Evolutionary conservation across 202 grass and related monocot genomes (phyloP), one percentile per base, ranked within the genome.

Genomic region (Hordeum pubiflorum): DNA sequence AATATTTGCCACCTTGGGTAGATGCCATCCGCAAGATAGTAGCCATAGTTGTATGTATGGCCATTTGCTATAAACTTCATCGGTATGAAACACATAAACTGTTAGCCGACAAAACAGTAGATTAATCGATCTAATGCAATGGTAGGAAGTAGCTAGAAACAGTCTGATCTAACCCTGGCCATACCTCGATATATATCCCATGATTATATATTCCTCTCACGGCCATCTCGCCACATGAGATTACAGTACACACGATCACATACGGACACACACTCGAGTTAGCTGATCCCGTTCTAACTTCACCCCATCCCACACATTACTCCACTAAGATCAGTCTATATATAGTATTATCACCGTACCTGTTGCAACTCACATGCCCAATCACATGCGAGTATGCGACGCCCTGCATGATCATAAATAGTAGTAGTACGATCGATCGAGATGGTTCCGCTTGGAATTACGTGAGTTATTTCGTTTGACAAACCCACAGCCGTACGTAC

Each of bases 211-310:
- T 81, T 58, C 66, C 36, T 12, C 37, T 10, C 36, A 4, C 33
- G 4, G 38, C 61, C 31, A n/a, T 50, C 11, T 23, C 18, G 27
- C n/a, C 56, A 36, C 79, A 37, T 50, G 68, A 36, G 58, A 29
- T 52, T 6, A 63, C 29, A 50, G 39, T 74, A 38, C 57, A 52
- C 52, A 18, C 4, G 54, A 22, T 72, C 32, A 66, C 54, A 81
- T 60, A 43, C 39, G 26, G 66, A 81, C 67, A 72, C 10, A 46
- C 24, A 44, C n/a, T 81, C 38, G 54, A 81, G 67, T 81, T 61
- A 60, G 37, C 37, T 56, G 63, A 13, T 32, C 39, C 3, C 17
- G 20, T 10, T 48, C 26, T 11, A 72, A 21, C 10, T 15, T 44
- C 55, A 22, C 37, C 17, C 57, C 37, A 58, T 74, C 70, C 46